Evolutionary conservation across 108 stramenopile genomes (phyloP), one percentile per base, ranked within the genome.

Genomic region (Fragilariopsis cylindrus): DNA sequence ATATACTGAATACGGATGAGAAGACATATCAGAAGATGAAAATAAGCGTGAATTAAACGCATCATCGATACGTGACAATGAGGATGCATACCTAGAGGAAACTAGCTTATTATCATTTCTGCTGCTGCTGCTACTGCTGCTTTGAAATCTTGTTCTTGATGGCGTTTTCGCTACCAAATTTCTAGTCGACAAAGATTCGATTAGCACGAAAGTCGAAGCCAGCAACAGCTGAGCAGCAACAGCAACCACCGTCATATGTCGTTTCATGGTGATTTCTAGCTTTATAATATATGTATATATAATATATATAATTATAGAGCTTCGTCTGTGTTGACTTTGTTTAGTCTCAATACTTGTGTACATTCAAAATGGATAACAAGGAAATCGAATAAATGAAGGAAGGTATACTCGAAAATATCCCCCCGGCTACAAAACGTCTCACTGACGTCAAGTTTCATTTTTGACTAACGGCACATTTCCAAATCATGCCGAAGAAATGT

Each of bases 1-100:
- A 46, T 65, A 65, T 45, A 48, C 47, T 13, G 65, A 65, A 41
- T 65, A 65, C 3, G 65, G 65, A 46, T 65, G 65, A 8, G 65
- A 65, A 0, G 65, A 65, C 44, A 65, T 47, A 16, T 65, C 65
- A 5, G 65, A 65, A 1, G 6, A 11, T 4, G n/a, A 43, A 65
- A 65, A 65, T 8, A 65, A 45, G 47, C 65, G 65, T 7, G 65
- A 21, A 21, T 21, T 4, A 60, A 40, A 60, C 11, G 41, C 21
- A 21, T 0, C 41, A 9, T 60, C 41, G n/a, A 21, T 39, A 0
- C 9, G 12, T 4, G 58, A 60, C 9, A 21, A 11, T 0, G 58
- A 18, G 16, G 21, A 5, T 5, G 58, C 7, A 60, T 40, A 0
- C 0, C 55, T 19, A 41, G 19, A 21, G 19, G 16, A 5, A 21